Base-by-base conservation (phyloP, 345 rosid genomes). In the Alliaria petiolata region DNA sequence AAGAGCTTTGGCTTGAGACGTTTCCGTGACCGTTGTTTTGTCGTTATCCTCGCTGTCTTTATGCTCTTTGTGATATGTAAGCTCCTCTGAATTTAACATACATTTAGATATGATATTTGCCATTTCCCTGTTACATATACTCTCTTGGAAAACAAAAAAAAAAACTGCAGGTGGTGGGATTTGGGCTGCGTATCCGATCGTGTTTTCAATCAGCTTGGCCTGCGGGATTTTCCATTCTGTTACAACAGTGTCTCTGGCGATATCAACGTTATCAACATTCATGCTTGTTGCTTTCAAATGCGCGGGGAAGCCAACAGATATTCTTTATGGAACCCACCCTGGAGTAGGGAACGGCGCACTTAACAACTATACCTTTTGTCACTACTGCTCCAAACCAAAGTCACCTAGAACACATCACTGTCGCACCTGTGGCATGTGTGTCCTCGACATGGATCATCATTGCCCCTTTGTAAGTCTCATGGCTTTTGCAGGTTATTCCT, bases 391-490 rank as follows among this genome's bases (percentile, higher is more conserved):
- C 36, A 89, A 76, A 83, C 97, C 95, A 10, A 93, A 93, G 81
- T 87, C 98, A 30, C 95, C 96, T 12, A 85, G 89, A 79, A 58
- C 87, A 53, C 97, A 91, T 86, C 98, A 93, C 79, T 93, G 98
- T 69, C 88, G 91, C 74, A 82, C 98, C 7, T 93, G 98, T 77
- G 89, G 90, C 74, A 83, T 78, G 79, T 93, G 97, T 81, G 78
- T 93, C 56, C 62, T 90, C 61, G 95, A 93, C 83, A 93, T 93
- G 97, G 98, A 93, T 82, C 98, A 93, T 80, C 98, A 90, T 81
- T 93, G 97, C 81, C 98, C 98, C 65, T 87, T 93, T 65, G 98
- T 93, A 85, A 89, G 96, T 83, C 71, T 43, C 51, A 19, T 64
- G 25, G 20, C 28, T 54, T 52, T 40, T 52, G n/a, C 19, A 19